A percentile compares a stretch with the other conserved stretches of the same genome.
phyloP scores from a whole-genome alignment of 228 moss, liverwort and hornwort species.

The Sphagnum fallax region DNA sequence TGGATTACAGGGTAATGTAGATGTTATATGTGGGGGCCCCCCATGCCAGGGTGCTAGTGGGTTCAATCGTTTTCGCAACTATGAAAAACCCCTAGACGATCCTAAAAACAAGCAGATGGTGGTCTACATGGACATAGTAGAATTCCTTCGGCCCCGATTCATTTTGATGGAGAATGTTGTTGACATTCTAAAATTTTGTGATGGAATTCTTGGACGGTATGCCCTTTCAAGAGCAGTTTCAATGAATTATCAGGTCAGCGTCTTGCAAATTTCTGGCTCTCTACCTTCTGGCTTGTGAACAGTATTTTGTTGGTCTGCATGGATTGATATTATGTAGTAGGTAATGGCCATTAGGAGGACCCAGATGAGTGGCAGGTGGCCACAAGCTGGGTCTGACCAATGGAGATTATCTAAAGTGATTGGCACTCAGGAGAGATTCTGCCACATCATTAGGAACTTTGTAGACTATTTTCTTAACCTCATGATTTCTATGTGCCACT shows the following conservation, averaged over 20 bases:
- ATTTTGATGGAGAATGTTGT: slow-evolving; percentile 98
- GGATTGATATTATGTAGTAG: no score
- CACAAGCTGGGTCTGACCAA: no score
- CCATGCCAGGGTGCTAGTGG: slow-evolving; percentile 98
- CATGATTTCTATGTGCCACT: no score
- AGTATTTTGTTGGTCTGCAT: no score
- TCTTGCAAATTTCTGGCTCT: background rate
- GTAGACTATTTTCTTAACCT: no score
- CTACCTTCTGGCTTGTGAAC: background rate
- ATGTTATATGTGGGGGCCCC: slow-evolving; percentile 94
- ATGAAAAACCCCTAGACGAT: slow-evolving; percentile 62
- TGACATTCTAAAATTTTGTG: slow-evolving; percentile 93
- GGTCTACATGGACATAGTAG: slow-evolving; percentile 94
- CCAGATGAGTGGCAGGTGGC: no score
- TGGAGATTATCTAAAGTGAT: no score
- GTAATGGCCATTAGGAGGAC: no score
- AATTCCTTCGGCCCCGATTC: slow-evolving; percentile 87
- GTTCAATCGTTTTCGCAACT: slow-evolving; percentile 90
- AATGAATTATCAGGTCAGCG: slow-evolving; percentile 80
- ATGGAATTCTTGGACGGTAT: slow-evolving; percentile 80
- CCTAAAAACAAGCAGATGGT: slow-evolving; percentile 90
- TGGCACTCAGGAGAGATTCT: no score
- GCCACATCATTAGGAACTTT: no score
- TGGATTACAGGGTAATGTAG: slow-evolving; percentile 62
- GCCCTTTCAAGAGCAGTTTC: slow-evolving; percentile 77